Base-by-base conservation (phyloP, 1,284 basidiomycete genomes). In the Ganoderma lingzhi region DNA sequence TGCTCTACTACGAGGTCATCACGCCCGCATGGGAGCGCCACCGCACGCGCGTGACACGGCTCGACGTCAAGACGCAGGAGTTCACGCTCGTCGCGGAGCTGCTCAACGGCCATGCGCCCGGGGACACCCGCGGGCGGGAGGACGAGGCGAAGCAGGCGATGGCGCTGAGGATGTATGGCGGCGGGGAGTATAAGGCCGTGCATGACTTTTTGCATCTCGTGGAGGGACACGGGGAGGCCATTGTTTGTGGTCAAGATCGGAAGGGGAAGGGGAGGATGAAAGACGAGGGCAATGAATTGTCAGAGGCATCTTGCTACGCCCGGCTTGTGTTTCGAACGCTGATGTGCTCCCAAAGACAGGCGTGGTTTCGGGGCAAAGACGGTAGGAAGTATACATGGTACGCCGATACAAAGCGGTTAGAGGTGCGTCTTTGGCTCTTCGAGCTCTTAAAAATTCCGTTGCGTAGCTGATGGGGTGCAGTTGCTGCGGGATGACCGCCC, bases 1-100 rank as follows among this genome's bases (percentile, higher is more conserved):
- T 76, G 69, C 77, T 82, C 67, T 82, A 82, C 77, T 85, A 82
- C 71, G 84, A 84, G 67, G 73, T 85, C 68, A 77, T 80, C 51
- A 85, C 84, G 51, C 83, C 82, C 6, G 77, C 78, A 59, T 83
- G 84, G 83, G 82, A 81, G 65, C 74, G 78, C 10, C 73, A 79
- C 61, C 48, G 76, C 69, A 85, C 84, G 71, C 80, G 77, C 62
- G 76, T 84, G 44, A 77, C 75, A 62, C 76, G 80, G 66, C 77
- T 83, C 44, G 78, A 82, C 68, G 74, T 77, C 35, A 78, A 80
- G 66, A 74, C 73, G n/a, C 76, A 74, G 32, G 78, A 73, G 70
- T 83, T 82, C 66, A 76, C 81, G 48, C 64, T 78, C 64, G 76
- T 82, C 59, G 83, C 77, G 9, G 79, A 77, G 70, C 68, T 85